Evolutionary conservation across 345 rosid species (phyloP).

Genomic region (Iberis pinnata): DNA sequence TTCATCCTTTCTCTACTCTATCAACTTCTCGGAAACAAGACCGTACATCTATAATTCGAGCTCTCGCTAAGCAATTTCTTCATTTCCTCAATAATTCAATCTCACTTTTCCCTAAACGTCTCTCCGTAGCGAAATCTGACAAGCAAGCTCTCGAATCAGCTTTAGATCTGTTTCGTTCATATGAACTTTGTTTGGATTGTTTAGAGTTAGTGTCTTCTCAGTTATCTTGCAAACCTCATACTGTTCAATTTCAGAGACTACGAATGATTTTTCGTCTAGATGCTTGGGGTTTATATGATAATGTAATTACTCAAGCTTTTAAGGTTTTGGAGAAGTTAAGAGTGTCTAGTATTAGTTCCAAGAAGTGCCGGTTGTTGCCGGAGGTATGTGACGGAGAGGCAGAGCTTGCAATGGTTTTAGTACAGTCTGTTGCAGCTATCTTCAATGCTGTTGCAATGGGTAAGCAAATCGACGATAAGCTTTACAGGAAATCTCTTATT

Average conservation of each 20-base stretch:
- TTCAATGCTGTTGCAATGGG: conserved; percentile 47
- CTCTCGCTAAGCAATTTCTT: conserved; percentile 67
- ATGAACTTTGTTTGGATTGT: conserved; percentile 59
- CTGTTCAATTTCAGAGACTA: conserved; percentile 46
- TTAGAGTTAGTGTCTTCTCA: conserved; percentile 57
- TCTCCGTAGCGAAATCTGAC: conserved; percentile 28
- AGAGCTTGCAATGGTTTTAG: conserved; percentile 45
- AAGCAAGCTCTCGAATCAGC: conserved; percentile 18
- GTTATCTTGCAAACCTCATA: conserved; percentile 54
- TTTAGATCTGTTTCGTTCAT: conserved; percentile 40
- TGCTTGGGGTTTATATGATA: conserved; percentile 42
- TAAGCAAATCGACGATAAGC: conserved; percentile 33
- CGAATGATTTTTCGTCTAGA: conserved; percentile 49
- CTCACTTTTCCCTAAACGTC: conserved; percentile 64
- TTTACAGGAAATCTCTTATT: conserved; percentile 35
- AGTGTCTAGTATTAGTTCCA: conserved; percentile 23
- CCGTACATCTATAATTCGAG: conserved; percentile 35
- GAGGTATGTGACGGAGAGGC: conserved; percentile 31
- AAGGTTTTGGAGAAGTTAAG: conserved; percentile 47
- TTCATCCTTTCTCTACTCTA: conserved; percentile 43
- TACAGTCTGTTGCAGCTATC: conserved; percentile 45
- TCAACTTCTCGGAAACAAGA: conserved; percentile 27
- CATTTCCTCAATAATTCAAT: conserved; percentile 68
- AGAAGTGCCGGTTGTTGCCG: conserved; percentile 32
- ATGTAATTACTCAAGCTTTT: conserved; percentile 39